phyloP scores from a whole-genome alignment of 257 asterid genomes.

The Jasminum sambac region DNA sequence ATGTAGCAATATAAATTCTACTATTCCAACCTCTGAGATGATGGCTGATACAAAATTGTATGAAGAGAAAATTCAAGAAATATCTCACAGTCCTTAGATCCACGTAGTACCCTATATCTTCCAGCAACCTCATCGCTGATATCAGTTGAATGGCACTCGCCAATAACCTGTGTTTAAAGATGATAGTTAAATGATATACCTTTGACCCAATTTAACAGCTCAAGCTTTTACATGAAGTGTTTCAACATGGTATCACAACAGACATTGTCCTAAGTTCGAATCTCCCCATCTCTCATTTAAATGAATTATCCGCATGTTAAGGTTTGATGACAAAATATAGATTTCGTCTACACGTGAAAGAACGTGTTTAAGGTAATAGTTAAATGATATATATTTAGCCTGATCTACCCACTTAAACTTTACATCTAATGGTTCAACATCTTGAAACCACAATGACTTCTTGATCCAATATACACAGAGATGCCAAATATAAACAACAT shows the following conservation, averaged over 20 bases:
- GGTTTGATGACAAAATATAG: no score
- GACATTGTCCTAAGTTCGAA: no score
- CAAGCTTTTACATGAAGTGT: no score
- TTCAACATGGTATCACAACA: no score
- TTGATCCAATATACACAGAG: slow-evolving; percentile 9
- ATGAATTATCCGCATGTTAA: no score
- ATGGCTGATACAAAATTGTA: slow-evolving; percentile 74
- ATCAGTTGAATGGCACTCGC: slow-evolving; percentile 77
- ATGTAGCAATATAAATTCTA: slow-evolving; percentile 17
- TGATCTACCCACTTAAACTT: no score
- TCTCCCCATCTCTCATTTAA: no score
- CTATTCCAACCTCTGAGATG: slow-evolving; percentile 63
- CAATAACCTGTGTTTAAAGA: slow-evolving; percentile 56
- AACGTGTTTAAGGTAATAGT: no score
- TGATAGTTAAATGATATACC: no score
- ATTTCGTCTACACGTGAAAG: no score
- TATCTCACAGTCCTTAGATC: slow-evolving; percentile 64
- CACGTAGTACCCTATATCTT: slow-evolving; percentile 52
- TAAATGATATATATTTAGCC: no score
- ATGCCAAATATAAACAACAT: slow-evolving; percentile 1
- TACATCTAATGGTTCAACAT: slow-evolving; percentile 37
- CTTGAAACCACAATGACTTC: slow-evolving; percentile 48
- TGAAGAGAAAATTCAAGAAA: slow-evolving; percentile 91
- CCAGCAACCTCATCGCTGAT: slow-evolving; percentile 58
- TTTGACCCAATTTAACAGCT: no score